Evolutionary conservation across 2,329 filamentous ascomycete genomes (phyloP).

Genomic region (Aaosphaeria pasadenensis): DNA sequence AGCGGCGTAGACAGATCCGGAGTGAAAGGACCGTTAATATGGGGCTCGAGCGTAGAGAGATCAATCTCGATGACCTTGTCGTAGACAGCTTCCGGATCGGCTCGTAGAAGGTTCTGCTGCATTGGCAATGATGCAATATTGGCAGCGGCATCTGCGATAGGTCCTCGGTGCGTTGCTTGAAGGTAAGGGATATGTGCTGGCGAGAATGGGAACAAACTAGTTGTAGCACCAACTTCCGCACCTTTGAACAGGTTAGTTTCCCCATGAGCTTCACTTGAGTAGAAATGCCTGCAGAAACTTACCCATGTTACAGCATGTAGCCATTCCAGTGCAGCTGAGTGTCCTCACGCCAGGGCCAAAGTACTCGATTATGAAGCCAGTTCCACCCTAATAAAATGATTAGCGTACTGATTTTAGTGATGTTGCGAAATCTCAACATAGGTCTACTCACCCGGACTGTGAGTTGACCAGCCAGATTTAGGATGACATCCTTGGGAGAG

Average conservation of each 20-base stretch:
- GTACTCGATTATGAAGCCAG: conserved; percentile 93
- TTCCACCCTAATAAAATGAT: conserved; percentile 61
- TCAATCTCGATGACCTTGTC: conserved; percentile 90
- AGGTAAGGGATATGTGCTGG: conserved; percentile 82
- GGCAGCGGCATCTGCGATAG: conserved; percentile 66
- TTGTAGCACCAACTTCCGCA: conserved; percentile 90
- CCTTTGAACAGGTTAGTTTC: conserved; percentile 40
- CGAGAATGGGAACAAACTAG: conserved; percentile 91
- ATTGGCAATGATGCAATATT: conserved; percentile 58
- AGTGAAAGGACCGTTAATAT: conserved; percentile 96
- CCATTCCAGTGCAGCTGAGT: conserved; percentile 89
- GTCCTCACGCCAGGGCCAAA: conserved; percentile 86
- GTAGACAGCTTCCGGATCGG: conserved; percentile 80
- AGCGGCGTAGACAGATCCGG: conserved; percentile 92
- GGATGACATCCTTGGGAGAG: conserved; percentile 91
- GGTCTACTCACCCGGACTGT: conserved; percentile 64
- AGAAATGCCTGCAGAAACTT: too few species aligned
- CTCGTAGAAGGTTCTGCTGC: conserved; percentile 65
- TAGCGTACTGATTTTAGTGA: not conserved
- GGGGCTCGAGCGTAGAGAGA: conserved; percentile 84
- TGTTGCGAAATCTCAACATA: too few species aligned
- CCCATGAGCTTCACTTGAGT: conserved; percentile 2
- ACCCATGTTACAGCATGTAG: conserved; percentile 44
- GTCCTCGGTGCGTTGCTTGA: conserved; percentile 71
- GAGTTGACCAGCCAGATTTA: conserved; percentile 81